Percentiles rank a stretch among this genome's conserved stretches.
These are phyloP conservation scores for Talaromyces ruber DNA, from an alignment of 495 filamentous ascomycete species.

Conservation along the genomic window DNA sequence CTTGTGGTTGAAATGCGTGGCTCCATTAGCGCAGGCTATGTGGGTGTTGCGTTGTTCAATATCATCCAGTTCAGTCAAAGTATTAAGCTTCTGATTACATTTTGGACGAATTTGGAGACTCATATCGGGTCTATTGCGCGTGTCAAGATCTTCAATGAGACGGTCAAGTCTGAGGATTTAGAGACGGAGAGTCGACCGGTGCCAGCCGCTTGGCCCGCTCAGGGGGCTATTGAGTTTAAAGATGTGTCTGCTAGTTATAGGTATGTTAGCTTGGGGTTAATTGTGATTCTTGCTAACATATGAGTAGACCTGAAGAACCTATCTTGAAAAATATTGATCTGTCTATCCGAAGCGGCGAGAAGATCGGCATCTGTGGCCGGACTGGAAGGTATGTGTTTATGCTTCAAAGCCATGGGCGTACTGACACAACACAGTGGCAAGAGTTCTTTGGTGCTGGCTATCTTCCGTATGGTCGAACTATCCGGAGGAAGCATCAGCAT, in stretches of 20 bases:
- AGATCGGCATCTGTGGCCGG: constrained; percentile 45
- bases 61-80: constrained; percentile 46
- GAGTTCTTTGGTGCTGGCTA: constrained; percentile 38
- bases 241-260: constrained; percentile 32
- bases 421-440: constrained; percentile 30
- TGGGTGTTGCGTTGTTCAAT: constrained; percentile 51
- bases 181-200: constrained; percentile 27
- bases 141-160: constrained; percentile 46
- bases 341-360: constrained; percentile 44
- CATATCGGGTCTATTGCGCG: constrained; percentile 48
- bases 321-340: constrained; percentile 44
- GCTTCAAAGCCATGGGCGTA: background rate
- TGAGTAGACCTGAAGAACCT: constrained; percentile 22
- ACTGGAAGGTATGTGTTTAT: constrained; percentile 30
- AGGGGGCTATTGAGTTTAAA: constrained; percentile 44
- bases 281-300: background rate
- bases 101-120: constrained; percentile 51
- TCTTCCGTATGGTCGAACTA: constrained; percentile 47
- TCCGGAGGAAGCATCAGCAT: constrained; percentile 33
- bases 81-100: constrained; percentile 42
- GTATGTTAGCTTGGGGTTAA: constrained; percentile 11
- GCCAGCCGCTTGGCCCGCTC: constrained; percentile 39
- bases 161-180: constrained; percentile 39
- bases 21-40: constrained; percentile 35
- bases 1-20: constrained; percentile 37